A percentile compares a stretch with the other conserved stretches of the same genome.
Conservation (phyloP, 106 monocot genomes). For the Narthecium ossifragum region DNA sequence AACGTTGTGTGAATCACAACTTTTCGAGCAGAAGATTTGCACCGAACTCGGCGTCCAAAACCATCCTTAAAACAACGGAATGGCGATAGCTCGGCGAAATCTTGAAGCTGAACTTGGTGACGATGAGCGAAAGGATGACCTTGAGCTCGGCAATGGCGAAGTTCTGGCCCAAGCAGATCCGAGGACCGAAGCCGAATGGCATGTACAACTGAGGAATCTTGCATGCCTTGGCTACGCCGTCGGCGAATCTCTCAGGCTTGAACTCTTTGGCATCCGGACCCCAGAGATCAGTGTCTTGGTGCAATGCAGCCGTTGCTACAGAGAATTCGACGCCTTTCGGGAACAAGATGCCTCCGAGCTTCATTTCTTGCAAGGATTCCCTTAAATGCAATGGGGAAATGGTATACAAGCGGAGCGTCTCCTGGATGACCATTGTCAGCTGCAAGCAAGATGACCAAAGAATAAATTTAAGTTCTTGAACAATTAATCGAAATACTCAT, state of each 20-base stretch:
- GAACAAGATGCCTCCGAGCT: conserved; percentile 23
- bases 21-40: conserved; percentile 38
- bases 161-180: conserved; percentile 63
- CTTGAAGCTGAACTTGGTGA: conserved; percentile 45
- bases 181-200: conserved; percentile 56
- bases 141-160: conserved; percentile 69
- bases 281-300: conserved; percentile 48
- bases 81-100: conserved; percentile 46
- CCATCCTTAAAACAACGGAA: conserved; percentile 44
- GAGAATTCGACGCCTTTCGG: conserved; percentile 44
- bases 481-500: background rate
- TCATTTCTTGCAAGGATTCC: conserved; percentile 32
- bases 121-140: conserved; percentile 44
- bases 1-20: conserved; percentile 1
- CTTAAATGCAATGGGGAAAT: conserved; percentile 17
- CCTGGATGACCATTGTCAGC: conserved; percentile 63
- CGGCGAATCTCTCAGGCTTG: conserved; percentile 52
- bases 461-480: background rate
- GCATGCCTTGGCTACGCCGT: conserved; percentile 49
- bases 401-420: conserved; percentile 37
- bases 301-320: conserved; percentile 36
- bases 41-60: conserved; percentile 55
- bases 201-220: conserved; percentile 41
- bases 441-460: conserved; percentile 10
- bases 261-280: conserved; percentile 60